Percentiles rank a stretch among this genome's conserved stretches.
Conservation (phyloP, 169 alveolate species). For the Perkinsus marinus region DNA sequence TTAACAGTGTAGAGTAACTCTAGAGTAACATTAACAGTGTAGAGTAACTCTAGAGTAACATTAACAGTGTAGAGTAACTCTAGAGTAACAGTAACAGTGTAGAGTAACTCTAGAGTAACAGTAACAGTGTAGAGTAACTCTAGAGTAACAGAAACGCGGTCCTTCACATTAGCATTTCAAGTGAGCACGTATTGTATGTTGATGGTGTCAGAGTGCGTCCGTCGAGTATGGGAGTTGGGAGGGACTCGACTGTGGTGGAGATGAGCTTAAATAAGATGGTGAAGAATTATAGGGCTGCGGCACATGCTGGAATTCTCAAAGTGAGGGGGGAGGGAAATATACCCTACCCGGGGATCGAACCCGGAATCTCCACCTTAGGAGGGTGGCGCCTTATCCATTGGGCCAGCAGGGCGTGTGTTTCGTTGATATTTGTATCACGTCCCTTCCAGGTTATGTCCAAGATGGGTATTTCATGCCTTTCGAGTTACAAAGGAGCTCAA, state of each 20-base stretch:
- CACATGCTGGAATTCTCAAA: neutral
- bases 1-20: no score
- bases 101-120: no score
- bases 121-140: no score
- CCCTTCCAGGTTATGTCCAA: slow-evolving; percentile 38
- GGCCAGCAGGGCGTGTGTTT: neutral
- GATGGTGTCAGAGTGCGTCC: slow-evolving; percentile 12
- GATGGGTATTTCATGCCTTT: slow-evolving; percentile 46
- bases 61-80: no score
- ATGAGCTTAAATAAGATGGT: slow-evolving; percentile 20
- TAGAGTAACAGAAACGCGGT: no score
- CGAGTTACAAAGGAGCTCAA: slow-evolving; percentile 47
- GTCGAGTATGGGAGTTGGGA: neutral
- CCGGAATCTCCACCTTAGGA: neutral
- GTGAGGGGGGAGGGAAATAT: neutral
- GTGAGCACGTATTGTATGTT: neutral
- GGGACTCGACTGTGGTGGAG: neutral
- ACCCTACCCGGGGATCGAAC: neutral
- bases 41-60: no score
- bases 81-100: no score
- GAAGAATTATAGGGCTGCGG: slow-evolving; percentile 4
- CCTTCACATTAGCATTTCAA: no score
- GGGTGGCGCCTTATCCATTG: neutral
- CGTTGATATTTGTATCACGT: no score
- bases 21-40: no score